Evolutionary conservation across 768 basidiomycete species (phyloP), one percentile per base, ranked within the genome.

Genomic region (Boletus subparvulus): DNA sequence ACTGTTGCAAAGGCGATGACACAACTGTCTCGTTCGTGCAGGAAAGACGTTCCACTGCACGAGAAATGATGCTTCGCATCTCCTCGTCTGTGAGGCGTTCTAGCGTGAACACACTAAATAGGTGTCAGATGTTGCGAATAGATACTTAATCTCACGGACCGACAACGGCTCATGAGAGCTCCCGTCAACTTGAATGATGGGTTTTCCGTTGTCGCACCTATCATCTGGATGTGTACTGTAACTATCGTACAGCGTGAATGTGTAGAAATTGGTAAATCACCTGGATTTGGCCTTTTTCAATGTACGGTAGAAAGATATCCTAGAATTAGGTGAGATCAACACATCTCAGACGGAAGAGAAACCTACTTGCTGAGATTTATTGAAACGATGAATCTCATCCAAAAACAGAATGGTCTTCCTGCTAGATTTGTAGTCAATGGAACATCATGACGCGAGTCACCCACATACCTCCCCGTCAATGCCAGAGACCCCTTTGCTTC

Each of bases 201-300:
- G 59, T 94, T 94, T 70, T 94, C 92, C 1, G 92, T 94, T 4
- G 92, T 94, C 1, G 92, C 90, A 28, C 90, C 90, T 63, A 92
- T 82, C 30, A 92, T 74, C 83, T 87, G 14, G 36, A 17, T 19
- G 16, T 14, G 19, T 24, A 35, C 30, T 33, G 35, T 58, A 41
- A 54, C 11, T 12, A 39, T 44, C 32, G 28, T 39, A 24, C 47
- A 53, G 49, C 49, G n/a, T 51, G 36, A 54, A 35, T 42, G 35
- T 24, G 44, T 24, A 16, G 40, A 19, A 37, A 51, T 9, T 14
- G 47, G 37, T 32, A 7, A 36, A 43, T 58, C 45, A 84, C 83
- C 72, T 87, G 87, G 26, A 93, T 82, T 58, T 81, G 80, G 1
- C 92, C 92, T 55, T 80, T 84, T 66, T 94, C 92, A 12, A 94